Evolutionary conservation across 2,329 filamentous ascomycete genomes (phyloP).

Genomic region (Penicillium sp.): DNA sequence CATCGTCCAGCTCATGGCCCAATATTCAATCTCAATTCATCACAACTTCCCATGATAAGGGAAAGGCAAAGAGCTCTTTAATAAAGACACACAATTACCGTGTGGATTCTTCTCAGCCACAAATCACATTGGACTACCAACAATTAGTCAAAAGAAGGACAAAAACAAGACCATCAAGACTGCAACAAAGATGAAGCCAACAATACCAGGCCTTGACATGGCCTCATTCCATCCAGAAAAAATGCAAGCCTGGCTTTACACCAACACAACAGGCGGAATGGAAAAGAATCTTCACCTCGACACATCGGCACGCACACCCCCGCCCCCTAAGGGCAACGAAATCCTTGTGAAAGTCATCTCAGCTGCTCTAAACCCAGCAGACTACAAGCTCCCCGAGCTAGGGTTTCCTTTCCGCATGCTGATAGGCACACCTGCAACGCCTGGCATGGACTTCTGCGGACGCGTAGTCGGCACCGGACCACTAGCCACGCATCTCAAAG

Average conservation of each 20-base stretch:
- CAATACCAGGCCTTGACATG: background rate
- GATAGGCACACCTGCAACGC: conserved; percentile 47
- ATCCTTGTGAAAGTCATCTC: conserved; percentile 57
- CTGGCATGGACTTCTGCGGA: conserved; percentile 53
- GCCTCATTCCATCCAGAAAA: conserved; percentile 25
- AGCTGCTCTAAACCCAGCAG: conserved; percentile 60
- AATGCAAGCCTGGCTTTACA: conserved; percentile 64
- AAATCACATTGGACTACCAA: background rate
- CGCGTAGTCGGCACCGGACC: conserved; percentile 41
- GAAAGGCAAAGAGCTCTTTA: too few species aligned
- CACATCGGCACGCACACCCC: conserved; percentile 43
- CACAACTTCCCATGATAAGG: background rate
- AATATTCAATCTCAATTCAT: background rate
- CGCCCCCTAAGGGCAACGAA: conserved; percentile 41
- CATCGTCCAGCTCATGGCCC: background rate
- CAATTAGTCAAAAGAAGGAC: too few species aligned
- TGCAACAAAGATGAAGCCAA: background rate
- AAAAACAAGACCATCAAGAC: background rate
- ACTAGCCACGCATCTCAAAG: conserved; percentile 30
- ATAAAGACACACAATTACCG: background rate
- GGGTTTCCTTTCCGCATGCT: conserved; percentile 41
- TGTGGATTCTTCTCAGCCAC: background rate
- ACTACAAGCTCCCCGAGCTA: conserved; percentile 63
- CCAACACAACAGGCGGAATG: conserved; percentile 45
- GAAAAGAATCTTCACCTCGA: conserved; percentile 56